A percentile compares a stretch with the other conserved stretches of the same genome.
These are phyloP conservation scores for Xerocomus nothofagi DNA, from an alignment of 1,284 basidiomycete species.

Conservation along the genomic window DNA sequence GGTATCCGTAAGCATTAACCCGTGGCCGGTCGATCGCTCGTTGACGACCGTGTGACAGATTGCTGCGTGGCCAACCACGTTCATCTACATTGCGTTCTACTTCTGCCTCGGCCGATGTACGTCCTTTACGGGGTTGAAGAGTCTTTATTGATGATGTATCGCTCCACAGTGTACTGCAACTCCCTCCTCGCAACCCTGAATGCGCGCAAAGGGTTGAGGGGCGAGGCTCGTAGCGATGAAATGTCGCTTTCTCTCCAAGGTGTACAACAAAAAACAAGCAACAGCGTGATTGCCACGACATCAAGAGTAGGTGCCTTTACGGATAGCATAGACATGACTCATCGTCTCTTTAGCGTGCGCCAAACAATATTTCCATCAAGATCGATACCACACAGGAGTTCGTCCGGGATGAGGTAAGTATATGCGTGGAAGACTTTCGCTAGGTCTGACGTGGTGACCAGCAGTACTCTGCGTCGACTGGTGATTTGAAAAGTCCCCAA, in stretches of 20 bases:
- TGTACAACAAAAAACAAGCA: conserved; percentile 27
- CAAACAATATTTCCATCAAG: conserved; percentile 38
- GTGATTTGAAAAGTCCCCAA: conserved; percentile 22
- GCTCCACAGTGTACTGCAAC: conserved; percentile 47
- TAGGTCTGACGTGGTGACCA: conserved; percentile 1
- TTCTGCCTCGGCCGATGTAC: conserved; percentile 51
- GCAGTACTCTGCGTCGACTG: conserved; percentile 22
- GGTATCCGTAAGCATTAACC: conserved; percentile 38
- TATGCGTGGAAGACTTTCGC: not conserved
- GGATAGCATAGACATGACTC: not conserved
- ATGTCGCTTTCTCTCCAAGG: conserved; percentile 37
- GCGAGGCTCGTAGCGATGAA: conserved; percentile 26
- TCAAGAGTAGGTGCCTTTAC: conserved; percentile 14
- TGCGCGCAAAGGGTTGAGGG: conserved; percentile 43
- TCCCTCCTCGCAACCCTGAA: conserved; percentile 53
- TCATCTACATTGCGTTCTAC: conserved; percentile 55
- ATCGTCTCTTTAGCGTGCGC: conserved; percentile 18
- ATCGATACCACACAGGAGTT: conserved; percentile 36
- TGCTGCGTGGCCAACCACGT: conserved; percentile 40
- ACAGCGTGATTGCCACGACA: conserved; percentile 18
- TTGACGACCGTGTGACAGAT: conserved; percentile 31
- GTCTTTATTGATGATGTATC: not conserved
- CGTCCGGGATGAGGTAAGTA: conserved; percentile 31
- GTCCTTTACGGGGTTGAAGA: conserved; percentile 11
- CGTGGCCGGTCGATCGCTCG: not conserved